Base-by-base conservation (phyloP, 2,329 filamentous ascomycete species). In the Colletotrichum tropicale region DNA sequence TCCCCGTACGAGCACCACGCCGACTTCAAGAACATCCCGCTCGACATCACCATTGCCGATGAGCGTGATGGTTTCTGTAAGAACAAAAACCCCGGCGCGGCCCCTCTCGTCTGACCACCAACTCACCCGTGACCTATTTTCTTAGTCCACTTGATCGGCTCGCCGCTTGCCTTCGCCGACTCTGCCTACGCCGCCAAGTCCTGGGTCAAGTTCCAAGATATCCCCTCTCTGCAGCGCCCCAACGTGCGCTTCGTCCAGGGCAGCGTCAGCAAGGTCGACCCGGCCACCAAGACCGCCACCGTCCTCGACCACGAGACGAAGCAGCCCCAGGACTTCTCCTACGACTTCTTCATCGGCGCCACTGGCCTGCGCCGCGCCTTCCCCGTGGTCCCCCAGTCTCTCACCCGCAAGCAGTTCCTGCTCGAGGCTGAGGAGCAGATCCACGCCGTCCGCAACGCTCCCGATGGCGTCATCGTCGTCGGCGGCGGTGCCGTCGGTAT, bases 51-150 rank as follows among this genome's bases (percentile, higher is more conserved):
- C 26, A 89, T 96, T 26, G 91, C 95, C 28, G 94, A 96, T 80
- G 93, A 96, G 83, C 88, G 93, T n/a, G 94, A 96, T 86, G 94
- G 94, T n/a, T 96, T 92, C 82, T 96, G 94, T 96, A 87, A 79
- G 93, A 84, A 9, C 78, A 43, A n/a, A 15, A 24, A 2, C 9
- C 34, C 61, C 36, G 26, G 15, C 8, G 16, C 34, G 34, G 21
- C 24, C 21, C 21, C 21, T 60, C 21, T 28, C 6, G 15, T 58
- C 36, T 70, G 32, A 70, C 55, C 70, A 75, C 32, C 18, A 56
- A n/a, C 16, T 38, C 32, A 61, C 73, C 58, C 30, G 30, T 76
- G 13, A 76, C 60, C 61, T 26, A 24, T 26, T 26, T 24, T 60
- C 21, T 75, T 34, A 95, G 94, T 92, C 83, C 94, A 96, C 83